Evolutionary conservation across 2,329 filamentous ascomycete species (phyloP).

Genomic region (Pyrenochaeta sp.): DNA sequence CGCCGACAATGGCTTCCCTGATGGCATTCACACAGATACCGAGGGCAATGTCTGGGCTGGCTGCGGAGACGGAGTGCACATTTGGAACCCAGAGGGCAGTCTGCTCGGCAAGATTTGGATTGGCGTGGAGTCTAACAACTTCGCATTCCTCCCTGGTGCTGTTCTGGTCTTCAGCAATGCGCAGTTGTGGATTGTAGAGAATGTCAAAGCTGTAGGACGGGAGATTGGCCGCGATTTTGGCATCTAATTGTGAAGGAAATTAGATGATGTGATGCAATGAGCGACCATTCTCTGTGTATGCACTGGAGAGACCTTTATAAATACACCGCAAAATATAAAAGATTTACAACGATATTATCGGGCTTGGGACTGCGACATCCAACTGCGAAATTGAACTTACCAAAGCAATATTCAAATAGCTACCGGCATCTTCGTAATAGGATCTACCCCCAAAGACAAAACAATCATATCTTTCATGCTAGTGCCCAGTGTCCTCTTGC

Average conservation of each 20-base stretch:
- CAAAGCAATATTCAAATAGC: too few relatives aligned
- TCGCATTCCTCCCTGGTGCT: conserved; percentile 45
- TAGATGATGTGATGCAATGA: too few relatives aligned
- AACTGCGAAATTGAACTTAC: too few relatives aligned
- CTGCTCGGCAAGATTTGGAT: conserved; percentile 66
- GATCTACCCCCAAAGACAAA: too few relatives aligned
- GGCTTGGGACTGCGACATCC: too few relatives aligned
- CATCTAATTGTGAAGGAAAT: conserved; percentile 2
- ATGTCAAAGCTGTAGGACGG: conserved; percentile 41
- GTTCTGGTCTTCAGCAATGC: conserved; percentile 46
- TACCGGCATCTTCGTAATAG: too few relatives aligned
- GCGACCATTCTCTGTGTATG: too few relatives aligned
- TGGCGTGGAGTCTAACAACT: conserved; percentile 48
- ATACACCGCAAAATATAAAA: too few relatives aligned
- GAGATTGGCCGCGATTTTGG: conserved; percentile 48
- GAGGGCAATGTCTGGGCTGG: conserved; percentile 64
- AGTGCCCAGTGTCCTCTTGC: too few relatives aligned
- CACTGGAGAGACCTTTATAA: too few relatives aligned
- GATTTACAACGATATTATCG: too few relatives aligned
- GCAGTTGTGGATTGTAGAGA: conserved; percentile 47
- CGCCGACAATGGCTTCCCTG: conserved; percentile 61
- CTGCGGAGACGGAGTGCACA: conserved; percentile 62
- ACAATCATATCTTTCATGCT: too few relatives aligned
- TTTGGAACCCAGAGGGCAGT: conserved; percentile 60
- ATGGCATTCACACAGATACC: conserved; percentile 64